Evolutionary conservation across 2,329 filamentous ascomycete species (phyloP).

Genomic region (Davidsoniella virescens): DNA sequence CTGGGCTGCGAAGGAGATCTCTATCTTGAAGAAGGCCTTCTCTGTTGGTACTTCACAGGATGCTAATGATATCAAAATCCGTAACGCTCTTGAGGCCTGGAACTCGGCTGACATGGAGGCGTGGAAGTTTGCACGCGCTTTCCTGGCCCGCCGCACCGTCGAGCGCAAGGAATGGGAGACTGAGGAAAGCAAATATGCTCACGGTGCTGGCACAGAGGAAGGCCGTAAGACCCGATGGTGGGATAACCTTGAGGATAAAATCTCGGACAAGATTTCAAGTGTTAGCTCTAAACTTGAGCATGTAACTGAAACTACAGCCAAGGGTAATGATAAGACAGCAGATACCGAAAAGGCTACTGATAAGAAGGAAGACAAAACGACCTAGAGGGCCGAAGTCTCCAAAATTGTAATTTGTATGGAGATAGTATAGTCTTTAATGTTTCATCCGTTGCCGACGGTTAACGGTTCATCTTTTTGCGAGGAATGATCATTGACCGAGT

Average conservation of each 20-base stretch:
- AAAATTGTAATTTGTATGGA: not conserved
- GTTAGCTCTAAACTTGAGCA: constrained; percentile 3
- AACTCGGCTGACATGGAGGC: constrained; percentile 59
- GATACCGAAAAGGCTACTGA: not conserved
- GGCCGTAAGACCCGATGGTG: constrained; percentile 24
- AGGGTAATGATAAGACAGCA: not conserved
- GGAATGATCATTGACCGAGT: no score
- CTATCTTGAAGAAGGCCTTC: constrained; percentile 37
- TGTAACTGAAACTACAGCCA: not conserved
- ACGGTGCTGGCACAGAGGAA: constrained; percentile 39
- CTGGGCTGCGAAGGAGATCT: constrained; percentile 23
- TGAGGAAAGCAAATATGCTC: constrained; percentile 48
- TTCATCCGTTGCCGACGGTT: no score
- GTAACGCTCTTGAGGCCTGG: constrained; percentile 45
- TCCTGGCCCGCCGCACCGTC: constrained; percentile 41
- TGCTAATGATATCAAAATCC: constrained; percentile 29
- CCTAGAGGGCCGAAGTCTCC: not conserved
- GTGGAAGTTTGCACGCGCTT: constrained; percentile 60
- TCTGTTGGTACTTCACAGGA: constrained; percentile 29
- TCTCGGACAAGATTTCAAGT: constrained; percentile 10
- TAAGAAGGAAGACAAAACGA: not conserved
- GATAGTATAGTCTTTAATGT: no score
- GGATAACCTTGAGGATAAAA: constrained; percentile 17
- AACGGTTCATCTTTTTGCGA: no score
- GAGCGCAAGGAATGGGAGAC: constrained; percentile 56